A percentile compares a stretch with the other conserved stretches of the same genome.
phyloP scores from a whole-genome alignment of 192 early-diverging fungal species.

The Lobulomyces angularis region DNA sequence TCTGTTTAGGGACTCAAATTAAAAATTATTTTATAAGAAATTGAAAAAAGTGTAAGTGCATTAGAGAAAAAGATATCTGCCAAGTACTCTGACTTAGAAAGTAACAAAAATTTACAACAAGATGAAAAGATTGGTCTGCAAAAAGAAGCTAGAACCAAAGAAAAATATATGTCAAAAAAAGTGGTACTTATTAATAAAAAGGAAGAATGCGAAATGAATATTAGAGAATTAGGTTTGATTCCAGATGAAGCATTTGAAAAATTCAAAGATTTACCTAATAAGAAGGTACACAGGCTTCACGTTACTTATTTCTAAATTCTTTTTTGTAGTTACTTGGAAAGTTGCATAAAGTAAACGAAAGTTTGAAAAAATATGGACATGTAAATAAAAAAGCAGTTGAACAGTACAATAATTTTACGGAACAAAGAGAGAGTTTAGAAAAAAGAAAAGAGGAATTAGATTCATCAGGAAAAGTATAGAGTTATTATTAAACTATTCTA shows the following conservation, averaged over 20 bases:
- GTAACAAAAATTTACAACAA: slow-evolving; percentile 27
- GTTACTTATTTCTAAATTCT: slow-evolving; percentile 22
- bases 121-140: slow-evolving; percentile 35
- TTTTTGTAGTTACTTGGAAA: slow-evolving; percentile 21
- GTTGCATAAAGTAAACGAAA: slow-evolving; percentile 66
- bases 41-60: slow-evolving; percentile 18
- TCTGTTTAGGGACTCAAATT: background rate
- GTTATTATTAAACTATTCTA: slow-evolving; percentile 1
- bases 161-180: slow-evolving; percentile 57
- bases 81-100: slow-evolving; percentile 11
- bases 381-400: slow-evolving; percentile 99
- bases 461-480: slow-evolving; percentile 47
- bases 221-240: slow-evolving; percentile 88
- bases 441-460: slow-evolving; percentile 82
- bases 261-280: too few species aligned
- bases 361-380: slow-evolving; percentile 76
- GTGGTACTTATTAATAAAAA: slow-evolving; percentile 64
- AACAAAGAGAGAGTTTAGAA: slow-evolving; percentile 70
- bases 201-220: slow-evolving; percentile 70
- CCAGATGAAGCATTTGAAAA: slow-evolving; percentile 85
- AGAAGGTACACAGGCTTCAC: slow-evolving; percentile 24
- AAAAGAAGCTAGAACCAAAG: slow-evolving; percentile 44
- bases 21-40: slow-evolving; percentile 14
- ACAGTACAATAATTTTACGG: slow-evolving; percentile 88
- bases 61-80: slow-evolving; percentile 6